These are phyloP conservation scores for Sutorius australiensis DNA, from an alignment of 768 basidiomycete species.

Conservation along the genomic window DNA sequence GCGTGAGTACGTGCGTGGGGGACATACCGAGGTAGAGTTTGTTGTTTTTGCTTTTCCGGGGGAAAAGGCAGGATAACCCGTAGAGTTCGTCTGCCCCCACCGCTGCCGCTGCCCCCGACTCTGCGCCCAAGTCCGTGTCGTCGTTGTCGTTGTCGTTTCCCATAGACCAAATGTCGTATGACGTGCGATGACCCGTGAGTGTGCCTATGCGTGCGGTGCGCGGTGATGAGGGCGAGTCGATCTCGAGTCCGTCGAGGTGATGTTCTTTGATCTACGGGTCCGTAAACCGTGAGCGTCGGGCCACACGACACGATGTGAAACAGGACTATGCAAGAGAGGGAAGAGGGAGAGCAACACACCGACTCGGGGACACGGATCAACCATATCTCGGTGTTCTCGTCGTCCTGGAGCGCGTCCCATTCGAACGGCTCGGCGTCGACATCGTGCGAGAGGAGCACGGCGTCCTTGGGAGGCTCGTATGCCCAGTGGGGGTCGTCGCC, in stretches of 20 bases:
- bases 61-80: constrained; percentile 58
- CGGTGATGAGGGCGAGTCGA: constrained; percentile 44
- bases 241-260: constrained; percentile 49
- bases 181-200: constrained; percentile 49
- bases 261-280: constrained; percentile 57
- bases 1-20: too few species aligned
- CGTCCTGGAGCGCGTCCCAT: constrained; percentile 59
- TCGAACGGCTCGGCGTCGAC: constrained; percentile 53
- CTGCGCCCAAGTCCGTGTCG: too few species aligned
- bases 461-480: constrained; percentile 55
- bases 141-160: constrained; percentile 34
- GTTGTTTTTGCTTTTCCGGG: constrained; percentile 57
- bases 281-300: background rate
- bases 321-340: too few species aligned
- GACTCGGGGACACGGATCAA: constrained; percentile 65
- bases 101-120: background rate
- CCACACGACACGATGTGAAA: too few species aligned
- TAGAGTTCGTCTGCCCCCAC: constrained; percentile 63
- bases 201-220: constrained; percentile 43
- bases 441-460: constrained; percentile 44
- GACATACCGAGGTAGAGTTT: constrained; percentile 52
- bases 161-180: constrained; percentile 66
- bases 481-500: constrained; percentile 54
- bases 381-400: constrained; percentile 64
- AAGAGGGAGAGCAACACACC: constrained; percentile 39